phyloP scores from a whole-genome alignment of 352 stramenopile genomes.

The Globisporangium takayamanum region DNA sequence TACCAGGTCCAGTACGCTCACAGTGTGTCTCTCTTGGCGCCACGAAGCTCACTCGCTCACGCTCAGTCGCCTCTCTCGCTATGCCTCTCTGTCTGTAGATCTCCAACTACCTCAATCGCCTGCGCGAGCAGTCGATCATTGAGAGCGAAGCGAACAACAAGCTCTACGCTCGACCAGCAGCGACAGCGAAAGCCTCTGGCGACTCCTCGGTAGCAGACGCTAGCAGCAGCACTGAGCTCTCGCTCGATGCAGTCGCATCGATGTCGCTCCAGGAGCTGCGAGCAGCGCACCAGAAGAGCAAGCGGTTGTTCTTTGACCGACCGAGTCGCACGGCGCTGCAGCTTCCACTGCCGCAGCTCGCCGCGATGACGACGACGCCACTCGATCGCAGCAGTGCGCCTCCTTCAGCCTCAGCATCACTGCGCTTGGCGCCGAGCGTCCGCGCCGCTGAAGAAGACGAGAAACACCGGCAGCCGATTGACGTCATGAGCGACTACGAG shows the following conservation, averaged over 20 bases:
- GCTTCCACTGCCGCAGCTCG: constrained; percentile 25
- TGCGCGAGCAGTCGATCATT: constrained; percentile 63
- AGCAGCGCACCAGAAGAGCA: constrained; percentile 40
- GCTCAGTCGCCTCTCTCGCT: neutral
- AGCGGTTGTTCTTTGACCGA: constrained; percentile 48
- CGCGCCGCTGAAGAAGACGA: constrained; percentile 67
- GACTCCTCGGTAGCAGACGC: constrained; percentile 18
- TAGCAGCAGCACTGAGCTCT: constrained; percentile 23
- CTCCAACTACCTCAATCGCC: constrained; percentile 63
- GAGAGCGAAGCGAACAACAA: constrained; percentile 83
- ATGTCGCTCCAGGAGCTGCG: constrained; percentile 67
- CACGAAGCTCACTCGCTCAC: neutral
- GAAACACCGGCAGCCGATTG: constrained; percentile 80
- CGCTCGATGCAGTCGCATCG: constrained; percentile 47
- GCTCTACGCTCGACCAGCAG: constrained; percentile 35
- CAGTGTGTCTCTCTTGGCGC: neutral
- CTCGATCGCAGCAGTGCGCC: no score
- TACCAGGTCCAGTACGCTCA: constrained; percentile 41
- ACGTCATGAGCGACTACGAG: constrained; percentile 87
- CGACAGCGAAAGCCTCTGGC: constrained; percentile 5
- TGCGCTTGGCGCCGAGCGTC: constrained; percentile 56
- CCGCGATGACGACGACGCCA: constrained; percentile 12
- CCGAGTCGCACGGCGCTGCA: constrained; percentile 31
- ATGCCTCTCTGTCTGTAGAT: constrained; percentile 24
- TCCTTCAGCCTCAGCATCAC: constrained; percentile 1